phyloP scores from a whole-genome alignment of 495 filamentous ascomycete genomes.

The Penicillium steckii region DNA sequence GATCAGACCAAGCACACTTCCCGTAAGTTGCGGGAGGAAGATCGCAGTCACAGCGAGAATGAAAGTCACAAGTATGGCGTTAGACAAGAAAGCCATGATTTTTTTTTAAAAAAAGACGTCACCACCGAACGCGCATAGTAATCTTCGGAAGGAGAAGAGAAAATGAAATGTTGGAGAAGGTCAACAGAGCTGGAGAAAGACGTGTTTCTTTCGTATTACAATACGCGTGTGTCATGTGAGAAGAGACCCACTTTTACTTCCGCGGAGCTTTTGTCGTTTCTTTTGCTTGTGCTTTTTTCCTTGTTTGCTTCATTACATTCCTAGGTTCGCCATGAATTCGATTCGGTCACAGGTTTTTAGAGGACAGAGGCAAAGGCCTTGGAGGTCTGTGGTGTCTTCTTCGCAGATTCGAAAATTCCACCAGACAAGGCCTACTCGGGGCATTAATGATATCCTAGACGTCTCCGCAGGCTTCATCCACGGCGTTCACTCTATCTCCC shows the following conservation, averaged over 20 bases:
- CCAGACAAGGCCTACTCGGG: conserved; percentile 36
- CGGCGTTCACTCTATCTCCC: conserved; percentile 56
- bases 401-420: conserved; percentile 46
- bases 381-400: conserved; percentile 3
- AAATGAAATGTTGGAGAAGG: not conserved
- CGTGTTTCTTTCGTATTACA: conserved; percentile 23
- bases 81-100: conserved; percentile 40
- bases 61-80: conserved; percentile 32
- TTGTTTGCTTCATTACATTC: not conserved
- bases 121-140: conserved; percentile 23
- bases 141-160: not conserved
- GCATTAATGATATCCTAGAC: conserved; percentile 48
- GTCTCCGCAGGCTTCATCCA: conserved; percentile 56
- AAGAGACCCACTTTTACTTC: conserved; percentile 12
- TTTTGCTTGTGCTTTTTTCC: not conserved
- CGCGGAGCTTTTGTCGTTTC: conserved; percentile 4
- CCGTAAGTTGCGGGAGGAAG: conserved; percentile 37
- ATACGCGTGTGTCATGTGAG: conserved; percentile 31
- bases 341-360: conserved; percentile 11
- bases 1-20: conserved; percentile 33
- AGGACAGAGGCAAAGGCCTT: conserved; percentile 3
- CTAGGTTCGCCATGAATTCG: conserved; percentile 13
- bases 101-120: too few relatives aligned
- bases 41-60: conserved; percentile 35
- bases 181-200: conserved; percentile 9